Percentiles rank a stretch among this genome's conserved stretches.
phyloP scores from a whole-genome alignment of 192 early-diverging fungal genomes.

The Funneliformis mosseae region DNA sequence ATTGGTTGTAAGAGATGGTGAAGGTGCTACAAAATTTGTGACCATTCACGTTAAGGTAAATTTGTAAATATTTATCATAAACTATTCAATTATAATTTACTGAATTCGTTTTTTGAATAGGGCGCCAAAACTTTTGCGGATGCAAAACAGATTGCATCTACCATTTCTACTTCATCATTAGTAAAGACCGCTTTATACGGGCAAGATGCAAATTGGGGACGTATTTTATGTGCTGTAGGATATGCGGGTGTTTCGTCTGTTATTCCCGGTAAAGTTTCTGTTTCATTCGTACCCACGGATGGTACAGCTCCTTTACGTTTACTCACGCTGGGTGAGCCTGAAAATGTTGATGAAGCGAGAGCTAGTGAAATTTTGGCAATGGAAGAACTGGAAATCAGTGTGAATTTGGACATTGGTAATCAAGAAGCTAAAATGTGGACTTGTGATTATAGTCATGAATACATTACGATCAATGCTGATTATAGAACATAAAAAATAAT shows the following conservation, averaged over 20 bases:
- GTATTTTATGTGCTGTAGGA: constrained; percentile 90
- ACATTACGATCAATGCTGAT: constrained; percentile 92
- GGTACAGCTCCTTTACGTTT: constrained; percentile 65
- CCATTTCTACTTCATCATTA: constrained; percentile 89
- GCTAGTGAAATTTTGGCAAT: constrained; percentile 82
- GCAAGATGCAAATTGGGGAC: constrained; percentile 98
- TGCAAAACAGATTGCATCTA: constrained; percentile 80
- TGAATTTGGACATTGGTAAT: constrained; percentile 76
- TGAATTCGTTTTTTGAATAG: constrained; percentile 39
- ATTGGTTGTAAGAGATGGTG: constrained; percentile 92
- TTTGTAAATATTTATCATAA: neutral
- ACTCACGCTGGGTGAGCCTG: constrained; percentile 80
- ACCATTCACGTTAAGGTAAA: constrained; percentile 80
- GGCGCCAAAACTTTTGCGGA: constrained; percentile 72
- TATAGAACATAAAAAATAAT: constrained; percentile 65
- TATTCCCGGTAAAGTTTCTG: constrained; percentile 72
- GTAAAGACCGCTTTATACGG: constrained; percentile 97
- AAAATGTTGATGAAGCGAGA: constrained; percentile 76
- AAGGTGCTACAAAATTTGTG: constrained; percentile 97
- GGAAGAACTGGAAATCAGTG: constrained; percentile 81
- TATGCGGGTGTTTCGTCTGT: constrained; percentile 75
- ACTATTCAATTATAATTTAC: neutral
- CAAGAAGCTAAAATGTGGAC: constrained; percentile 89
- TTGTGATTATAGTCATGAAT: constrained; percentile 92
- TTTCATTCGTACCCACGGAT: constrained; percentile 73